These are phyloP conservation scores for Erythrophleum ivorense DNA, from an alignment of 331 rosid genomes.

Conservation along the genomic window DNA sequence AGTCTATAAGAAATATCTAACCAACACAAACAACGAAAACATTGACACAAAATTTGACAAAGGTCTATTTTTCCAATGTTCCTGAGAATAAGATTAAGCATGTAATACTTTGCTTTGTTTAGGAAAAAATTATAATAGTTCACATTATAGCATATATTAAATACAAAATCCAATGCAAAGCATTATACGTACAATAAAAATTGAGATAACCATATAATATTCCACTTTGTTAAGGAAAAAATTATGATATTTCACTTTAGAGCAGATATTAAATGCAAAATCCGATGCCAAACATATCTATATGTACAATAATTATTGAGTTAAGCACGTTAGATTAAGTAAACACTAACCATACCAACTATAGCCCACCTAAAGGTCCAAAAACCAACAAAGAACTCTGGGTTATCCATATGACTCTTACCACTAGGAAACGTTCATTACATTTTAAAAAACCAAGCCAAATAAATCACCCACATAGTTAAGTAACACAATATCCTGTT, in stretches of 20 bases:
- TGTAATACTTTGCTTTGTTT: conserved; percentile 8
- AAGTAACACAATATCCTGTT: not conserved
- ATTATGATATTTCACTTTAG: not conserved
- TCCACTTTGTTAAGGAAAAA: no score
- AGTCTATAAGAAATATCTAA: conserved; percentile 20
- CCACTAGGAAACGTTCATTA: conserved; percentile 9
- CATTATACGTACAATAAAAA: conserved; percentile 7
- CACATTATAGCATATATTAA: not conserved
- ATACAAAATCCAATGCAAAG: conserved; percentile 24
- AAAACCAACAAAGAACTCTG: not conserved
- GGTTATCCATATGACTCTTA: not conserved
- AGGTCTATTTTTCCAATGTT: not conserved
- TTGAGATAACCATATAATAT: conserved; percentile 5
- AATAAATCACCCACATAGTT: not conserved
- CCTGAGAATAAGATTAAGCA: conserved; percentile 25
- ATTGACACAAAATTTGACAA: not conserved
- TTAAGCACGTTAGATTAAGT: conserved; percentile 18
- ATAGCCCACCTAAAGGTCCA: not conserved
- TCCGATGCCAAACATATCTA: not conserved
- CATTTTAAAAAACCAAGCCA: conserved; percentile 1
- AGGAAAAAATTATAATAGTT: not conserved
- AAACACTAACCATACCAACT: conserved; percentile 27
- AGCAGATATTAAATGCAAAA: conserved; percentile 16
- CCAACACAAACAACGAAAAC: conserved; percentile 18
- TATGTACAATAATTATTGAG: conserved; percentile 12